Evolutionary conservation across 805 yeast genomes (phyloP), one percentile per base, ranked within the genome.

Genomic region (Nakazawaea ambrosiae): DNA sequence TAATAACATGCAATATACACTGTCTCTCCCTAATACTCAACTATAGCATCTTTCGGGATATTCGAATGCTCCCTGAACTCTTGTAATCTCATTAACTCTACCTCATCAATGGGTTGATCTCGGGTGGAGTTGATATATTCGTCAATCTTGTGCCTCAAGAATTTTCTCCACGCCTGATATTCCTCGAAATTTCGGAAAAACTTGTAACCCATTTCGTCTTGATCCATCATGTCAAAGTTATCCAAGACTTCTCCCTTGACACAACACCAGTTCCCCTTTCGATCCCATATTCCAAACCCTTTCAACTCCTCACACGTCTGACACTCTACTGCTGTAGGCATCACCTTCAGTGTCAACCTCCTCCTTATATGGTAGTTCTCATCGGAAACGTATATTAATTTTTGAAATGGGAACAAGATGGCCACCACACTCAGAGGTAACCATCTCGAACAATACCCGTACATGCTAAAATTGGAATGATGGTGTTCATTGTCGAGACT

Each of bases 371-470:
- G 43, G 7, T 22, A 7, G 10, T 22, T n/a, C n/a, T n/a, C n/a
- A n/a, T n/a, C n/a, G n/a, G n/a, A n/a, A n/a, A n/a, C 24, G 10
- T 22, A 22, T 4, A 42, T 41, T 6, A 46, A 36, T 3, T 43
- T 42, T 24, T 55, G 54, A n/a, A 53, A 44, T 5, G 61, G 61
- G 41, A 56, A 55, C 17, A 57, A 25, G 5, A 49, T 16, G 2
- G 40, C 34, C 22, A 53, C 48, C 6, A 57, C 44, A 6, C 45
- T 42, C 25, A 34, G 41, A 1, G 63, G 63, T n/a, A 58, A 42
- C 63, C 63, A 58, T 43, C 63, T 41, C 2, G 55, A 57, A 4
- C 58, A 43, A 34, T 57, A 57, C 33, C 54, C 57, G 40, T 57
- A 59, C 44, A 54, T 27, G 27, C 48, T 53, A 28, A 45, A 45